phyloP scores from a whole-genome alignment of 768 basidiomycete species.

The Cyathus striatus region DNA sequence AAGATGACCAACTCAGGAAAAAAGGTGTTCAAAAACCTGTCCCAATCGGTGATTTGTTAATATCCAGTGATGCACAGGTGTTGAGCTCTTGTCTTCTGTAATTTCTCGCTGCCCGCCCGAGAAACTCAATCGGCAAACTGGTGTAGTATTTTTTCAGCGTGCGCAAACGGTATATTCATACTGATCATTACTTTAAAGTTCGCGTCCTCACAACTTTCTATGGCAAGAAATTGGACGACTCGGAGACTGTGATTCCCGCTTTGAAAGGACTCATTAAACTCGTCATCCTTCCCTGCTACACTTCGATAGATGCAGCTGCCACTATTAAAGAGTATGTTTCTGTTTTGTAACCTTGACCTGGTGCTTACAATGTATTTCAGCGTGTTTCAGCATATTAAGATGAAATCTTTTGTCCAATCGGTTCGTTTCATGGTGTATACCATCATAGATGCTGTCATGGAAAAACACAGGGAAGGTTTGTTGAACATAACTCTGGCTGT shows the following conservation, averaged over 20 bases:
- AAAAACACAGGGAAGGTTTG: conserved; percentile 62
- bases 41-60: background rate
- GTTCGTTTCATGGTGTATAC: conserved; percentile 77
- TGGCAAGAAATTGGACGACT: conserved; percentile 81
- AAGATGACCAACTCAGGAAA: conserved; percentile 70
- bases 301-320: conserved; percentile 56
- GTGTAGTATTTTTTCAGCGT: conserved; percentile 35
- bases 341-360: background rate
- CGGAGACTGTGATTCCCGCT: conserved; percentile 78
- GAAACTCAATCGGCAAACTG: conserved; percentile 74
- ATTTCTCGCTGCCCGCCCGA: conserved; percentile 55
- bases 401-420: conserved; percentile 78
- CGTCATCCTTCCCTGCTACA: conserved; percentile 56
- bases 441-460: conserved; percentile 75
- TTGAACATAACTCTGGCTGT: background rate
- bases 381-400: conserved; percentile 71
- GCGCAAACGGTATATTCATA: conserved; percentile 5
- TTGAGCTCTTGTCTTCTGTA: conserved; percentile 75
- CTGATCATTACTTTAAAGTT: conserved; percentile 38
- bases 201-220: conserved; percentile 82
- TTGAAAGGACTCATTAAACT: conserved; percentile 71
- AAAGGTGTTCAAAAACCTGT: conserved; percentile 51
- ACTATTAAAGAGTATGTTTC: conserved; percentile 53
- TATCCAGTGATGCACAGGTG: conserved; percentile 44
- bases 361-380: conserved; percentile 31